Evolutionary conservation across 352 stramenopile genomes (phyloP).

Genomic region (Halophytophthora batemanensis): DNA sequence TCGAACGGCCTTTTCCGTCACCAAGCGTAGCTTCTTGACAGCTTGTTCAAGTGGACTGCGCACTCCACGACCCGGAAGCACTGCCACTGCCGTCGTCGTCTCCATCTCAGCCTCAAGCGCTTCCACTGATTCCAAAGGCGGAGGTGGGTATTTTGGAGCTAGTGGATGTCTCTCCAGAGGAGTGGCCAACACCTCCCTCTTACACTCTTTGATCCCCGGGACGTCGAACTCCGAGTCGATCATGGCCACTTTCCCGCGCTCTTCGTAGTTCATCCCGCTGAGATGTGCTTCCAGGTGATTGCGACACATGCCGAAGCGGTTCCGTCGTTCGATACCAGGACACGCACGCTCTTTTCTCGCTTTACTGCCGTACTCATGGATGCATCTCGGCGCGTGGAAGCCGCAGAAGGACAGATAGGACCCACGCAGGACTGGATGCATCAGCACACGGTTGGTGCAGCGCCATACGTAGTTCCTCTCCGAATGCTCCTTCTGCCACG

Average conservation of each 20-base stretch:
- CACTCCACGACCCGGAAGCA: constrained; percentile 9
- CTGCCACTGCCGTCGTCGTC: constrained; percentile 13
- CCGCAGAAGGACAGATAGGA: constrained; percentile 65
- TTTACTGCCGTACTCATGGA: constrained; percentile 56
- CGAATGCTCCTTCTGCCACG: constrained; percentile 60
- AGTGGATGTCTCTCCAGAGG: constrained; percentile 38
- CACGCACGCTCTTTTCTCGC: constrained; percentile 31
- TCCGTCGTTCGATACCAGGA: constrained; percentile 47
- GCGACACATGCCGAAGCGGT: constrained; percentile 62
- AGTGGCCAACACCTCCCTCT: constrained; percentile 20
- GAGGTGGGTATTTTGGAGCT: constrained; percentile 45
- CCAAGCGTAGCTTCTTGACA: constrained; percentile 8
- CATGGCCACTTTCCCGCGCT: constrained; percentile 34
- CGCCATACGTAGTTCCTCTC: constrained; percentile 52
- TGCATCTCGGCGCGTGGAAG: constrained; percentile 57
- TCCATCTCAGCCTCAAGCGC: constrained; percentile 10
- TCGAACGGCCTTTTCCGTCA: constrained; percentile 3
- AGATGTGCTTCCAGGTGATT: constrained; percentile 69
- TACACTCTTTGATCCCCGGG: constrained; percentile 56
- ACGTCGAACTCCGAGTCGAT: constrained; percentile 66
- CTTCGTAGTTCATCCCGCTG: constrained; percentile 47
- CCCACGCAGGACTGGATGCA: constrained; percentile 47
- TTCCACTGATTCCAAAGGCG: background rate
- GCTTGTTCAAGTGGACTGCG: constrained; percentile 7
- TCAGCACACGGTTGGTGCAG: constrained; percentile 56